Percentiles rank a stretch among this genome's conserved stretches.
Conservation (phyloP, 805 yeast genomes). For the Metschnikowia shivogae region DNA sequence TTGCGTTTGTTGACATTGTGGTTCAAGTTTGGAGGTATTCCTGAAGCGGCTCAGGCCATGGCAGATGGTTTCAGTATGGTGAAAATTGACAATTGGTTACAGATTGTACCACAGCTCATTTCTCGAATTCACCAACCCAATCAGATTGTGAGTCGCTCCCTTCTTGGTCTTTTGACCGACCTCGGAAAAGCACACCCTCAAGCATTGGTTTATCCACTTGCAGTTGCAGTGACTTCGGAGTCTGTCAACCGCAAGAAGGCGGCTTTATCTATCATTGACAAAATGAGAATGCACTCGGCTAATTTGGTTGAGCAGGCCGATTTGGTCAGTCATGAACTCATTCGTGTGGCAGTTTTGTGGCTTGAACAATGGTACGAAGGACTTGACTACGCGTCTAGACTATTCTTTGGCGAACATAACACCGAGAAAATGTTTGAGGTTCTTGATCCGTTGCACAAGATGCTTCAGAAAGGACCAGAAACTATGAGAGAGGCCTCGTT, state of each 20-base stretch:
- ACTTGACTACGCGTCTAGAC: constrained; percentile 90
- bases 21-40: constrained; percentile 93
- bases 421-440: constrained; percentile 92
- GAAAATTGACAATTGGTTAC: constrained; percentile 89
- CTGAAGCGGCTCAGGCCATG: constrained; percentile 88
- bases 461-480: constrained; percentile 83
- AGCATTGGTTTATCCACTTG: constrained; percentile 90
- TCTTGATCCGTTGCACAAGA: constrained; percentile 80
- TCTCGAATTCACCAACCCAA: constrained; percentile 96
- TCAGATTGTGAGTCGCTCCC: constrained; percentile 72
- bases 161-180: constrained; percentile 76
- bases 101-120: constrained; percentile 91
- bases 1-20: constrained; percentile 84
- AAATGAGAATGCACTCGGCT: constrained; percentile 86
- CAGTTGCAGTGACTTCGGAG: constrained; percentile 94
- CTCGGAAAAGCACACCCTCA: constrained; percentile 96
- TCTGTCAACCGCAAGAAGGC: constrained; percentile 86
- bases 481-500: constrained; percentile 91
- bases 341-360: constrained; percentile 94
- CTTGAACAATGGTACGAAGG: constrained; percentile 98
- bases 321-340: constrained; percentile 86
- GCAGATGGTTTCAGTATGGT: constrained; percentile 87
- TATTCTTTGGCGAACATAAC: constrained; percentile 90
- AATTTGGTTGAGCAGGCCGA: constrained; percentile 87
- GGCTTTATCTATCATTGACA: constrained; percentile 85